Evolutionary conservation across 371 early-diverging fungal species (phyloP).

Genomic region (Smittium culicis): DNA sequence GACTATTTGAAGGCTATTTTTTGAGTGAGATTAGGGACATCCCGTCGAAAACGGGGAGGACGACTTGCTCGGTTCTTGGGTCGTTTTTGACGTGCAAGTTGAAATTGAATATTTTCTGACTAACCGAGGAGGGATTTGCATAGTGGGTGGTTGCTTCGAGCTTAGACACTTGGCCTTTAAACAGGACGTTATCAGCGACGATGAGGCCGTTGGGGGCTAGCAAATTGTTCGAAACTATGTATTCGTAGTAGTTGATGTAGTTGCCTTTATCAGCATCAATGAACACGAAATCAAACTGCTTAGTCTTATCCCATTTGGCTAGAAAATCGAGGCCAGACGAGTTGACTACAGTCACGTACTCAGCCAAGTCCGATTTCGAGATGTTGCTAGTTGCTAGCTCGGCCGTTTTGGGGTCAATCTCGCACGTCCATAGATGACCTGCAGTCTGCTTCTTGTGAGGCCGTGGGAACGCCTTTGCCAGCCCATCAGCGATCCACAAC

Average conservation of each 20-base stretch:
- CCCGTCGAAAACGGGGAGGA: slow-evolving; percentile 55
- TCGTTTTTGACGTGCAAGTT: slow-evolving; percentile 50
- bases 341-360: slow-evolving; percentile 5
- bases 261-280: slow-evolving; percentile 27
- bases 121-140: not conserved
- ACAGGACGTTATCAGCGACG: slow-evolving; percentile 25
- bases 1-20: too few relatives aligned
- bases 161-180: slow-evolving; percentile 1
- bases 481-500: slow-evolving; percentile 11
- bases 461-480: slow-evolving; percentile 7
- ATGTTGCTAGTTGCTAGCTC: slow-evolving; percentile 9
- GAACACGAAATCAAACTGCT: slow-evolving; percentile 22
- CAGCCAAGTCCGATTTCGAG: not conserved
- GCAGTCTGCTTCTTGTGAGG: not conserved
- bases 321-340: slow-evolving; percentile 4
- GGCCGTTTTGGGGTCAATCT: slow-evolving; percentile 3
- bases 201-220: slow-evolving; percentile 21
- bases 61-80: slow-evolving; percentile 39
- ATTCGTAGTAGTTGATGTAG: slow-evolving; percentile 24
- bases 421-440: slow-evolving; percentile 11
- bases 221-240: slow-evolving; percentile 14
- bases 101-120: slow-evolving; percentile 26
- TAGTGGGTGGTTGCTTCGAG: too few relatives aligned
- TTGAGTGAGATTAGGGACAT: slow-evolving; percentile 39
- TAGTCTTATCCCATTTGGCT: not conserved